phyloP scores from a whole-genome alignment of 345 rosid genomes.

The Ricinus communis region DNA sequence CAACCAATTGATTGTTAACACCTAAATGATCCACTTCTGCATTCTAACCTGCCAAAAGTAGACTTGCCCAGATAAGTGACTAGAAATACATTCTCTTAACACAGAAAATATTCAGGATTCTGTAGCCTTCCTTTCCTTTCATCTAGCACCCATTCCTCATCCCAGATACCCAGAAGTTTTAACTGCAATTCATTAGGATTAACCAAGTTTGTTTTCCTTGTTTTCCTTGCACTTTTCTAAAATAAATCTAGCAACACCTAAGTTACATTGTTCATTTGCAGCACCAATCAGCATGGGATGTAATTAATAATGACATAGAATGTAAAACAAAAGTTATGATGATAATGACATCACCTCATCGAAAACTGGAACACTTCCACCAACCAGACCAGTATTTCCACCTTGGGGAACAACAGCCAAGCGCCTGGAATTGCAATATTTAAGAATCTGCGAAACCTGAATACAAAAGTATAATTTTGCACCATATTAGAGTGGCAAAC shows the following conservation, averaged over 20 bases:
- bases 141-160: neutral
- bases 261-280: neutral
- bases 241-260: neutral
- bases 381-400: conserved; percentile 97
- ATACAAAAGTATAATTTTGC: conserved; percentile 1
- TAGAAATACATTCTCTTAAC: neutral
- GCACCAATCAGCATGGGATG: neutral
- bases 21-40: neutral
- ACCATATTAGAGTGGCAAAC: neutral
- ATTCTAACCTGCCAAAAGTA: neutral
- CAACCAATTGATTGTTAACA: neutral
- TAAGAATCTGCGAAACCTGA: conserved; percentile 81
- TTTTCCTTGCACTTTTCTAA: too few species aligned
- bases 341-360: conserved; percentile 61
- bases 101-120: neutral
- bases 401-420: conserved; percentile 98
- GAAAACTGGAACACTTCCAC: conserved; percentile 96
- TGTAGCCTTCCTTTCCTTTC: neutral
- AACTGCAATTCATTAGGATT: too few species aligned
- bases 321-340: neutral
- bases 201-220: too few species aligned
- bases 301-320: neutral
- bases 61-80: neutral
- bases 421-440: conserved; percentile 71
- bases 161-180: neutral